Evolutionary conservation across 768 basidiomycete species (phyloP).

Genomic region (Imleria badia): DNA sequence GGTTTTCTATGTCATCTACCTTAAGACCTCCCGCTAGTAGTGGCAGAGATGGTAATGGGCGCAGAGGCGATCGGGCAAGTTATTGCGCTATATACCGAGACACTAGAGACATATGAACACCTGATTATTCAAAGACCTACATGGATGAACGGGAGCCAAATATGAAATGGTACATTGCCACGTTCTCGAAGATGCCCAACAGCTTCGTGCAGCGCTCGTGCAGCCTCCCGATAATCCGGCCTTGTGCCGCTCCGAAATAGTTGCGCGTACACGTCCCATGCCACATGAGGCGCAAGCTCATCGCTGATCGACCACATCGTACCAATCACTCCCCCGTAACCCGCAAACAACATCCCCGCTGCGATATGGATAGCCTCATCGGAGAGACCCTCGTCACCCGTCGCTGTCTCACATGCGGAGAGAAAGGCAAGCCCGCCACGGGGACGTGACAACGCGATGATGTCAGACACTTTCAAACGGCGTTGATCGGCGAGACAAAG

Average conservation of each 20-base stretch:
- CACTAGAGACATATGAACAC: too few species aligned
- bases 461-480: too few species aligned
- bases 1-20: too few species aligned
- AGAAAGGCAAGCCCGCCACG: neutral
- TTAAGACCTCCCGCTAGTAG: too few species aligned
- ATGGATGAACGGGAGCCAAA: too few species aligned
- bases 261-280: slow-evolving; percentile 32
- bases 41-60: too few species aligned
- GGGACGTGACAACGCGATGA: neutral
- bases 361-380: neutral
- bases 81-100: too few species aligned
- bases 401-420: neutral
- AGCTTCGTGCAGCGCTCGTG: neutral
- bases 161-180: too few species aligned
- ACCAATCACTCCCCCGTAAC: slow-evolving; percentile 18
- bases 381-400: neutral
- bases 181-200: too few species aligned
- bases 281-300: slow-evolving; percentile 33
- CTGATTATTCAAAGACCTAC: too few species aligned
- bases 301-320: slow-evolving; percentile 2
- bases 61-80: too few species aligned
- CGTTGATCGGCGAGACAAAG: too few species aligned
- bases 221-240: slow-evolving; percentile 1
- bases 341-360: slow-evolving; percentile 33
- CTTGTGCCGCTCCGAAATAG: neutral